Conservation (phyloP, 176 grass and related monocot genomes). For the Oryza australiensis region DNA sequence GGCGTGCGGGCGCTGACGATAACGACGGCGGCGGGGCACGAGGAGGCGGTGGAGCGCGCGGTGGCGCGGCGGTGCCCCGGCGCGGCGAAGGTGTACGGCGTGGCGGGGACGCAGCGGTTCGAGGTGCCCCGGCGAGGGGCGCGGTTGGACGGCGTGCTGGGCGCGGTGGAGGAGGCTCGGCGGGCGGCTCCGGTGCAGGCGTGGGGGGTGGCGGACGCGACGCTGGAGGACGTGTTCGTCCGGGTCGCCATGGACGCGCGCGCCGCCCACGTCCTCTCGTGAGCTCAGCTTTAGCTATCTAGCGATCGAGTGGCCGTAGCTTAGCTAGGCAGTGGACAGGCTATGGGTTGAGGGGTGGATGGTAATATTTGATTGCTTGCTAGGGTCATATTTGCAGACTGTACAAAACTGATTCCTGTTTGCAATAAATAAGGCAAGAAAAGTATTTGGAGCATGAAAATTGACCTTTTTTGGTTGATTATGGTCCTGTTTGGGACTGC, state of each 20-base stretch:
- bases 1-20: slow-evolving; percentile 65
- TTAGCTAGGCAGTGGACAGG: not conserved
- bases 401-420: not conserved
- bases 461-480: too few relatives aligned
- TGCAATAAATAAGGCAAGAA: not conserved
- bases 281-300: not conserved
- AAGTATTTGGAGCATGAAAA: too few relatives aligned
- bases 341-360: too few relatives aligned
- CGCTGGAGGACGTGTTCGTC: slow-evolving; percentile 90
- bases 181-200: slow-evolving; percentile 50
- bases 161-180: slow-evolving; percentile 59
- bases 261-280: slow-evolving; percentile 57
- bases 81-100: slow-evolving; percentile 55
- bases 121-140: slow-evolving; percentile 60
- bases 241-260: slow-evolving; percentile 73
- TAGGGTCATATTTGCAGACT: not conserved
- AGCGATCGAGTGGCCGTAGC: not conserved
- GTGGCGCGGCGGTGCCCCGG: slow-evolving; percentile 44
- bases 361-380: not conserved
- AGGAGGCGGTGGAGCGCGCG: slow-evolving; percentile 49
- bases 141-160: slow-evolving; percentile 54
- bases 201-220: slow-evolving; percentile 81
- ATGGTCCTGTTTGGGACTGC: too few relatives aligned
- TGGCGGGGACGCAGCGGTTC: slow-evolving; percentile 86
- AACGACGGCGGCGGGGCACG: slow-evolving; percentile 56